Conservation (phyloP, 768 basidiomycete species). For the Mycena leptocephala region DNA sequence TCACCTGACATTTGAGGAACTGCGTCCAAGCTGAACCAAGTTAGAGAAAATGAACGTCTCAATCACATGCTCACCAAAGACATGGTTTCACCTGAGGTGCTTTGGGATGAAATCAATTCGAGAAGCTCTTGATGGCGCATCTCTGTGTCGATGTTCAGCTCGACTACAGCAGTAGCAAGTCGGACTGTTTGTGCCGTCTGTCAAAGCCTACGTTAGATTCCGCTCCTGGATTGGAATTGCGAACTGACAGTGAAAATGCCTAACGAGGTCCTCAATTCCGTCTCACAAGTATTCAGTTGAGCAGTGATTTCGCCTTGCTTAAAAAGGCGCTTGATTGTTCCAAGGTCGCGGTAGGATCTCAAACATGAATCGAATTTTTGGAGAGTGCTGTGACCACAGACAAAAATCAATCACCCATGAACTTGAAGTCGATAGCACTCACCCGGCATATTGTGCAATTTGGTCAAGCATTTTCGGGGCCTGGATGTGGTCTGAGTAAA, state of each 20-base stretch:
- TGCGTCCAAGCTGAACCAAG: neutral
- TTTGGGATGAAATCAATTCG: slow-evolving; percentile 10
- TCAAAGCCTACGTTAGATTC: neutral
- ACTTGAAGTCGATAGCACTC: neutral
- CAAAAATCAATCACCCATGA: neutral
- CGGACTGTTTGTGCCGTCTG: neutral
- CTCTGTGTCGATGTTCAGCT: too few species aligned
- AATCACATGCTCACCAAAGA: neutral
- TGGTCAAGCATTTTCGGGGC: neutral
- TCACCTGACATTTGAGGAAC: neutral
- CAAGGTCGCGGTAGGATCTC: neutral
- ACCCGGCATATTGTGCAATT: neutral
- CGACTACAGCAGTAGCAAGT: neutral
- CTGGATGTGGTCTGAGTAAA: neutral
- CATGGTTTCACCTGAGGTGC: neutral
- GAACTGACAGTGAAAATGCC: neutral
- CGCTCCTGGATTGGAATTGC: neutral
- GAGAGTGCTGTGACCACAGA: neutral
- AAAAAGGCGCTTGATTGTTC: neutral
- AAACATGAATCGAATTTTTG: neutral
- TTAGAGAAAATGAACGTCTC: neutral
- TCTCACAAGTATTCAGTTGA: neutral
- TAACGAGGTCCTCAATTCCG: neutral
- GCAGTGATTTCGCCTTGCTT: slow-evolving; percentile 11
- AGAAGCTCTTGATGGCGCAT: slow-evolving; percentile 7